Conservation (phyloP, 2,329 filamentous ascomycete genomes). For the Xylariaceae sp. region DNA sequence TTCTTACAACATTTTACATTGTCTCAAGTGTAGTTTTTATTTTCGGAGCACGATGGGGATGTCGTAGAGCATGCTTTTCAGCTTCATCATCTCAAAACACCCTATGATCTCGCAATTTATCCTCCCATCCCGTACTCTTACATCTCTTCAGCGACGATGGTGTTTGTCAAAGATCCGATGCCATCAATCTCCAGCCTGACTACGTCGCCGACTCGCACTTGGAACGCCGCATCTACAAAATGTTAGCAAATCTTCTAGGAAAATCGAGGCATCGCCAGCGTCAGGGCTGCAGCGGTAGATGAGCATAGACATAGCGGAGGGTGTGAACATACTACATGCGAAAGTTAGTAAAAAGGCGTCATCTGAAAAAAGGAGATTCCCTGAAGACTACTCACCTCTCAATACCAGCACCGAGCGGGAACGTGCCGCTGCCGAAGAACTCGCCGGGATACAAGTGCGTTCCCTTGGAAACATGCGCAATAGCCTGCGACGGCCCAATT, state of each 20-base stretch:
- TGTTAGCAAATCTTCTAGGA: conserved; percentile 1
- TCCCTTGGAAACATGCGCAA: conserved; percentile 23
- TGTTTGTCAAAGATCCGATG: conserved; percentile 27
- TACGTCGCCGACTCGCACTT: conserved; percentile 22
- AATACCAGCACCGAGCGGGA: conserved; percentile 25
- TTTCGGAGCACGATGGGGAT: no score
- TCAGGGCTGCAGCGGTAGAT: neutral
- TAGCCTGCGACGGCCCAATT: conserved; percentile 9
- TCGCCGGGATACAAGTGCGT: conserved; percentile 27
- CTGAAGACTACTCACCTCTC: conserved; percentile 18
- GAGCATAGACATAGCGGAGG: neutral
- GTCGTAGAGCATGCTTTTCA: no score
- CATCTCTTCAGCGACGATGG: conserved; percentile 18
- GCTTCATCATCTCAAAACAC: neutral
- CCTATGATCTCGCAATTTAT: neutral
- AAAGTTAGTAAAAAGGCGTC: neutral
- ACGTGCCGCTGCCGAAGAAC: conserved; percentile 28
- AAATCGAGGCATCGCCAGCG: neutral
- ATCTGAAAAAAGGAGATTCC: neutral
- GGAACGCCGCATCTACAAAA: conserved; percentile 19
- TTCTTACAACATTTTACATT: no score
- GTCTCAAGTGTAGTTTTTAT: no score
- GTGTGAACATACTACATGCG: neutral
- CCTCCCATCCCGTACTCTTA: neutral
- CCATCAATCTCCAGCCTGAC: conserved; percentile 28